These are phyloP conservation scores for Coprinopsis sp. DNA, from an alignment of 768 basidiomycete genomes.

Conservation along the genomic window DNA sequence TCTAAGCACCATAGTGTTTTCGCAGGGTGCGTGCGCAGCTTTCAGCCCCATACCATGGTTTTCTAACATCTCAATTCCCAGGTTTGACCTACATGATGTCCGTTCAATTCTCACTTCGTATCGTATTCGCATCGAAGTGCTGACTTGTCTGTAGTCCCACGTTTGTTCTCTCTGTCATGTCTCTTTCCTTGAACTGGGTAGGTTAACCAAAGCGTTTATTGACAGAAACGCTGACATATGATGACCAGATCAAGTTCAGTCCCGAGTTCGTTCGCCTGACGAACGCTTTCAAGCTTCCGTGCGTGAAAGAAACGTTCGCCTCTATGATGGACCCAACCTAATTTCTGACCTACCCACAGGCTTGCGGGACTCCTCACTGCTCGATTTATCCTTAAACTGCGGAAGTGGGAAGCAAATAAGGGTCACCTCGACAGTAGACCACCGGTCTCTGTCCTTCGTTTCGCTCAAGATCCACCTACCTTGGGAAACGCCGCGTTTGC, in stretches of 20 bases:
- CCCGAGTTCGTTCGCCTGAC: neutral
- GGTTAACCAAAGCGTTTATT: neutral
- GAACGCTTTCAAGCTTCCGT: conserved; percentile 5
- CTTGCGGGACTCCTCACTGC: conserved; percentile 7
- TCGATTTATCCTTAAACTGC: conserved; percentile 5
- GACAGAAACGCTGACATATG: neutral
- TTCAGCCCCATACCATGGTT: too few relatives aligned
- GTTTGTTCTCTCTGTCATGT: neutral
- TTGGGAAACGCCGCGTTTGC: too few relatives aligned
- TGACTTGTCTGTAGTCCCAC: neutral
- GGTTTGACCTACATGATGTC: conserved; percentile 3
- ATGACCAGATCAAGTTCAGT: too few relatives aligned
- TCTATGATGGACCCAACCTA: neutral
- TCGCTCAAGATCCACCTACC: too few relatives aligned
- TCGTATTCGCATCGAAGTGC: too few relatives aligned
- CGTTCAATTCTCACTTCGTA: too few relatives aligned
- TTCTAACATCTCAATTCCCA: neutral
- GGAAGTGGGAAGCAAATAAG: conserved; percentile 11
- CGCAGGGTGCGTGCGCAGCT: conserved; percentile 1
- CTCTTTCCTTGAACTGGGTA: neutral
- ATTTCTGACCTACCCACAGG: neutral
- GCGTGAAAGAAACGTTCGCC: too few relatives aligned
- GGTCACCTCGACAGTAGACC: too few relatives aligned
- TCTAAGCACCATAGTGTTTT: conserved; percentile 1
- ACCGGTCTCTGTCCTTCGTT: too few relatives aligned